Evolutionary conservation across 495 filamentous ascomycete species (phyloP).

Genomic region (Darksidea phi): DNA sequence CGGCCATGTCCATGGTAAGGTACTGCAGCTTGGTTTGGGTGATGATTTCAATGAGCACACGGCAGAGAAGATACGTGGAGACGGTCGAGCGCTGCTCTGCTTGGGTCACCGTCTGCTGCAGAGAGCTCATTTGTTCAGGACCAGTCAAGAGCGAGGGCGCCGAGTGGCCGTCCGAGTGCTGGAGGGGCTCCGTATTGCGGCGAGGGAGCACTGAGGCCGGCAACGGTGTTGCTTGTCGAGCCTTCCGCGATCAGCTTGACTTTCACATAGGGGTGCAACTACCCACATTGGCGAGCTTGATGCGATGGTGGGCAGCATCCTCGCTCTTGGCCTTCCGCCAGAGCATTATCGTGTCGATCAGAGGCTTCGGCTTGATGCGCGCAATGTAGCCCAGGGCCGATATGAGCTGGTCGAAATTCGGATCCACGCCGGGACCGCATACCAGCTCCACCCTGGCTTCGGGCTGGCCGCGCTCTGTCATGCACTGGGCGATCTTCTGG

Average conservation of each 20-base stretch:
- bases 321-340: constrained; percentile 96
- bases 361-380: constrained; percentile 86
- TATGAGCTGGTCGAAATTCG: constrained; percentile 92
- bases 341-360: constrained; percentile 95
- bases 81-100: constrained; percentile 85
- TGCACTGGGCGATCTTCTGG: constrained; percentile 84
- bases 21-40: constrained; percentile 78
- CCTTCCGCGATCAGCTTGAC: constrained; percentile 15
- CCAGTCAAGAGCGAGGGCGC: background rate
- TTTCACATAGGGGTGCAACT: background rate
- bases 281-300: constrained; percentile 63
- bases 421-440: constrained; percentile 84
- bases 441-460: constrained; percentile 81
- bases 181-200: constrained; percentile 34
- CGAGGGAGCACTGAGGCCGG: constrained; percentile 29
- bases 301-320: constrained; percentile 62
- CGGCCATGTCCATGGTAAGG: constrained; percentile 84
- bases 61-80: constrained; percentile 91
- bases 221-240: constrained; percentile 26
- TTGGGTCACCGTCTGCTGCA: constrained; percentile 66
- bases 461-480: constrained; percentile 67
- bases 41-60: constrained; percentile 91
- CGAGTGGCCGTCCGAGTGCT: constrained; percentile 24
- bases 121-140: constrained; percentile 23
- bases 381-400: constrained; percentile 90